These are phyloP conservation scores for Phytopythium oedochilum DNA, from an alignment of 352 stramenopile genomes.

Conservation along the genomic window DNA sequence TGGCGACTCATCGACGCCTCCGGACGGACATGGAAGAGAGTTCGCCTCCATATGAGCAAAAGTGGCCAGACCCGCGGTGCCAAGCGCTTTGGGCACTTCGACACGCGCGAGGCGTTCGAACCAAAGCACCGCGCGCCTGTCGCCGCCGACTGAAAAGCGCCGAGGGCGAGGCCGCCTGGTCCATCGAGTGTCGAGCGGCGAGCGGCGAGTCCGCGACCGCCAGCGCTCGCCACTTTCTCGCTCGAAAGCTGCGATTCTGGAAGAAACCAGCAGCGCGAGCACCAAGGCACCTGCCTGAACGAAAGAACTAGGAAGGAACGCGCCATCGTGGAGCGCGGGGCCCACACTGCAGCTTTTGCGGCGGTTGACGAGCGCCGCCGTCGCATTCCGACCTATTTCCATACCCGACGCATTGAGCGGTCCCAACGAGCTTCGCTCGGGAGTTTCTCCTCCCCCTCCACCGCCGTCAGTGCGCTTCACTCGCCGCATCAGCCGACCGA, in stretches of 20 bases:
- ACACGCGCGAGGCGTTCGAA: neutral
- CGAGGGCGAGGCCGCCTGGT: no score
- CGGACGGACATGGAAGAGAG: neutral
- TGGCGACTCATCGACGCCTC: neutral
- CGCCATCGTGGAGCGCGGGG: neutral
- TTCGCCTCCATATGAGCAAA: no score
- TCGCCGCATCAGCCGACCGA: no score
- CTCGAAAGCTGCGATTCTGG: neutral
- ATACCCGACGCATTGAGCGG: no score
- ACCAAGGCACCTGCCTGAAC: neutral
- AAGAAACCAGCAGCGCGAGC: neutral
- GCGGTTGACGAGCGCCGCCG: neutral
- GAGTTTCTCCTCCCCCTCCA: no score
- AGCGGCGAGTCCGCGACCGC: no score
- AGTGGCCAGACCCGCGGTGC: neutral
- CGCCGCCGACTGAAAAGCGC: neutral
- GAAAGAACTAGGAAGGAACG: neutral
- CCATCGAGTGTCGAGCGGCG: neutral
- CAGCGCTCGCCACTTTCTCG: conserved; percentile 1
- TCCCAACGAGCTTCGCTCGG: no score
- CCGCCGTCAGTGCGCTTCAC: no score
- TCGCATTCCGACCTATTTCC: neutral
- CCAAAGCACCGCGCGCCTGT: neutral
- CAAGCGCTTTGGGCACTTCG: neutral
- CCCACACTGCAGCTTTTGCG: neutral